These are phyloP conservation scores for Protomyces macrosporus DNA, from an alignment of 1,139 yeast species.

Conservation along the genomic window DNA sequence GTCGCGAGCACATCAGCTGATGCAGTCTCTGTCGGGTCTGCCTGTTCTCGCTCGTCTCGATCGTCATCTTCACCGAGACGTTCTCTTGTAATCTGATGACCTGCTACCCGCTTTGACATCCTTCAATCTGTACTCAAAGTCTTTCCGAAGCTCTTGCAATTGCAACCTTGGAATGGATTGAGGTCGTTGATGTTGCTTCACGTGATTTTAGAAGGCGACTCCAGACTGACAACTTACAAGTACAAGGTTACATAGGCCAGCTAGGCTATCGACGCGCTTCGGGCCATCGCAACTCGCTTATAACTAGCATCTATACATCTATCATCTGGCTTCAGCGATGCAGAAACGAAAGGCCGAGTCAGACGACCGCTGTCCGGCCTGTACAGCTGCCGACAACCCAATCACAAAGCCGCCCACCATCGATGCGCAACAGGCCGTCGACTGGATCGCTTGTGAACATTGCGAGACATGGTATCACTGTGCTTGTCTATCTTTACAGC, in stretches of 20 bases:
- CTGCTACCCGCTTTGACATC: conserved; percentile 30
- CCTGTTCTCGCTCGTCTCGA: conserved; percentile 25
- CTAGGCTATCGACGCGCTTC: too few relatives aligned
- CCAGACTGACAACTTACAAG: too few relatives aligned
- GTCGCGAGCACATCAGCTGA: conserved; percentile 28
- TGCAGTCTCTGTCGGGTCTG: conserved; percentile 27
- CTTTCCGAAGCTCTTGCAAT: too few relatives aligned
- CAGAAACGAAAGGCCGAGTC: background rate
- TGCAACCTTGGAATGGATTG: too few relatives aligned
- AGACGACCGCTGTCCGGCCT: background rate
- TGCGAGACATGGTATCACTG: conserved; percentile 21
- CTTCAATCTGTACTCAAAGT: background rate
- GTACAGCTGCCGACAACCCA: background rate
- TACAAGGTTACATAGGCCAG: too few relatives aligned
- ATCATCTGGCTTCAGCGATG: background rate
- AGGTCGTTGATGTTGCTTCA: too few relatives aligned
- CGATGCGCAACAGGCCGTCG: background rate
- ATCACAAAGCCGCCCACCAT: too few relatives aligned
- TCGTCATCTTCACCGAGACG: conserved; percentile 14
- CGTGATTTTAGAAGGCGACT: too few relatives aligned
- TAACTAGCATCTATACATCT: too few relatives aligned
- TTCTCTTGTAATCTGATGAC: conserved; percentile 28
- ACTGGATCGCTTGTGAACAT: conserved; percentile 21
- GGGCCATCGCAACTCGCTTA: too few relatives aligned
- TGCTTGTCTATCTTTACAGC: background rate